Evolutionary conservation across 2,329 filamentous ascomycete species (phyloP), one percentile per base, ranked within the genome.

Genomic region (Xylaria sp.): DNA sequence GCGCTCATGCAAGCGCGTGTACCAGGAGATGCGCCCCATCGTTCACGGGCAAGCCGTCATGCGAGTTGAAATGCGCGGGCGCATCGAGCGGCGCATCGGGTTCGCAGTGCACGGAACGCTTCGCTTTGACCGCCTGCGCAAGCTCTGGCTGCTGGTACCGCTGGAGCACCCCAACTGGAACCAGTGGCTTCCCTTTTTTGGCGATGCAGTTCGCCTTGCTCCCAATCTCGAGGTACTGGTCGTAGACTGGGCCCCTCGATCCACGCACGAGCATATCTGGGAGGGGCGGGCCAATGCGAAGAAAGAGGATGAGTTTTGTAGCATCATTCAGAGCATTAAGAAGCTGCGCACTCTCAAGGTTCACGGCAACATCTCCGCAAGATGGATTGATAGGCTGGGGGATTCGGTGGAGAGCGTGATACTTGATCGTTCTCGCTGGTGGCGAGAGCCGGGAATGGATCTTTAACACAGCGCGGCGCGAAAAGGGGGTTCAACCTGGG

Each of bases 111-210:
- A 73, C 54, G 78, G 78, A 0, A 73, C 57, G 7, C 72, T 80
- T n/a, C 72, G 73, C 12, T 73, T 76, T 25, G 72, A 73, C 8
- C 72, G 76, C 10, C 70, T 79, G 55, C 69, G 68, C 4, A 72
- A 72, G 61, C 73, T 79, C 7, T 73, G 68, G 52, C 64, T 79
- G 0, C 58, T 78, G 20, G 59, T 79, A 3, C 70, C 73, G 1
- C 73, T 74, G 31, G 77, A 78, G 48, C 67, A 78, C 31, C 72
- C 78, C 3, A 74, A 78, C 61, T 80, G 77, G 77, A 80, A 80
- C 52, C 64, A 67, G 2, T 80, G 78, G 78, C 56, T 80, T 6
- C 68, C 63, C 4, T 74, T 79, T 50, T 75, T 79, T n/a, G 64
- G 62, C 0, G 72, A 74, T 10, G 75, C 77, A 1, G 13, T 73